Evolutionary conservation across 768 basidiomycete genomes (phyloP), one percentile per base, ranked within the genome.

Genomic region (Wakefieldia striispora): DNA sequence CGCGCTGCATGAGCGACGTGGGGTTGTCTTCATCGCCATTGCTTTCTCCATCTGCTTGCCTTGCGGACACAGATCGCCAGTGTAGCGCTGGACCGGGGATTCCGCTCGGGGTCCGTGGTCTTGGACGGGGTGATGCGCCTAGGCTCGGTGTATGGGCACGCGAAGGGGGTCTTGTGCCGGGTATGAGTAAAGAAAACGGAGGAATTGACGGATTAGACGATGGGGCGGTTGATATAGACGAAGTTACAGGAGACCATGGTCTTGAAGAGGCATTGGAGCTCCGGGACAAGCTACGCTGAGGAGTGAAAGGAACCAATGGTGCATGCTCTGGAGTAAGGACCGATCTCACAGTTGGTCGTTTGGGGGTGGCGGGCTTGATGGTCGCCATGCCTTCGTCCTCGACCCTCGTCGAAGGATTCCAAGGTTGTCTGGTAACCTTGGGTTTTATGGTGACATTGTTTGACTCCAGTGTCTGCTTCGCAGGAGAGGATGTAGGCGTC

Each of bases 321-420:
- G 69, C 62, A 58, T 71, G 70, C 10, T 62, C 65, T 45, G 78
- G 65, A 4, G 75, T 73, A 35, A 70, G 49, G 16, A 78, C 65
- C 31, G 80, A 83, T 37, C 73, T 79, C 1, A 77, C 68, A 42
- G 61, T 66, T n/a, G 69, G 60, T 31, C 82, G 75, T 59, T 75
- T 77, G 13, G 79, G 74, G 24, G 79, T 75, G 29, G 75, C 68
- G 26, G 70, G 72, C 61, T 79, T 83, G 55, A 78, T 63, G 7
- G 66, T 66, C 24, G 76, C 78, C 35, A 58, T 58, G 8, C 69
- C 80, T 21, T 84, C 84, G 16, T 71, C 56, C 40, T 82, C 73
- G n/a, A 92, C 76, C 59, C 75, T 88, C 1, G 89, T 91, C 5
- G 89, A 92, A 55, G 84, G 77, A 61, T 93, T 93, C 91, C 91